Conservation (phyloP, 1,284 basidiomycete species). For the Sporisorium reilianum region DNA sequence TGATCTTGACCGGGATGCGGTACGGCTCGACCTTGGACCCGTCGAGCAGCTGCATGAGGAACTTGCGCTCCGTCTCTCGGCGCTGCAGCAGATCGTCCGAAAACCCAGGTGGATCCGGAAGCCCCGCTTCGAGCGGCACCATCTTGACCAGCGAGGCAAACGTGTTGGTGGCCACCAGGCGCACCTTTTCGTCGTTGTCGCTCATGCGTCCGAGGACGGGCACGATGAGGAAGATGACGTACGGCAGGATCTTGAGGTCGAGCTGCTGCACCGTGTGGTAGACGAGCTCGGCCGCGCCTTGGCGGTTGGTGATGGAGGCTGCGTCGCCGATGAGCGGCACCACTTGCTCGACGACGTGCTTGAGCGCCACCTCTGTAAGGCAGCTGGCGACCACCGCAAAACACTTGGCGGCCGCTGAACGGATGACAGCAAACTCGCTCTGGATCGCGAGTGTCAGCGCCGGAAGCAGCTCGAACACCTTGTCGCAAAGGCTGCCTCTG, state of each 20-base stretch:
- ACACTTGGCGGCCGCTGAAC: conserved; percentile 86
- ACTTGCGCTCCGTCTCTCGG: conserved; percentile 84
- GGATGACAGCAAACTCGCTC: conserved; percentile 87
- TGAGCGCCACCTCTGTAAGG: conserved; percentile 87
- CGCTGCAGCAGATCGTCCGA: conserved; percentile 84
- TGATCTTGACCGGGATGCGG: conserved; percentile 85
- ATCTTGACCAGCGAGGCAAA: conserved; percentile 99
- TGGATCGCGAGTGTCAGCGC: conserved; percentile 81
- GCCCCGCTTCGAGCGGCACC: conserved; percentile 95
- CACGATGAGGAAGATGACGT: conserved; percentile 96
- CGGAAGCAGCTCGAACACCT: conserved; percentile 80
- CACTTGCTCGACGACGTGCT: conserved; percentile 84
- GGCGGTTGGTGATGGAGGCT: conserved; percentile 80
- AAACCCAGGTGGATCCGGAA: conserved; percentile 94
- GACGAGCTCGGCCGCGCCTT: conserved; percentile 86
- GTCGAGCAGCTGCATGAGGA: conserved; percentile 89
- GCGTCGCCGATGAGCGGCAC: conserved; percentile 89
- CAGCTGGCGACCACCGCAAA: conserved; percentile 88
- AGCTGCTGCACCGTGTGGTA: conserved; percentile 91
- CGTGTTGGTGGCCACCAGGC: conserved; percentile 92
- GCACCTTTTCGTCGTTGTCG: conserved; percentile 89
- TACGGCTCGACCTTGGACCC: conserved; percentile 87
- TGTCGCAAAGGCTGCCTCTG: conserved; percentile 78
- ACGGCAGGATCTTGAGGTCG: conserved; percentile 94
- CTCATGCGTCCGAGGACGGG: conserved; percentile 98